These are phyloP conservation scores for Colletotrichum nymphaeae DNA, from an alignment of 2,329 filamentous ascomycete species.

Conservation along the genomic window DNA sequence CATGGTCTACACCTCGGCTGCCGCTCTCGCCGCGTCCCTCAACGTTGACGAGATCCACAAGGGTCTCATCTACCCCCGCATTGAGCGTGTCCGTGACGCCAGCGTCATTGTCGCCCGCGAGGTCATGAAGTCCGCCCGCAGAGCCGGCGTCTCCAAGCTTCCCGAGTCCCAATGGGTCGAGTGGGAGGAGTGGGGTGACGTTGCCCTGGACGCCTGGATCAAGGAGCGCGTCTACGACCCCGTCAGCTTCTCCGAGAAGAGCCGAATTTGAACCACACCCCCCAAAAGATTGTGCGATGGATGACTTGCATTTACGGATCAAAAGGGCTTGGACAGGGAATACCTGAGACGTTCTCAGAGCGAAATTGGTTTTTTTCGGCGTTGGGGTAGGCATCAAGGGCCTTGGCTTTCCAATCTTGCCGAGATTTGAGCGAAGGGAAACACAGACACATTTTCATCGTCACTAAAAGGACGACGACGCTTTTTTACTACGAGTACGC, in stretches of 20 bases:
- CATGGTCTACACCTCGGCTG: constrained; percentile 97
- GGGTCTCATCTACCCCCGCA: constrained; percentile 90
- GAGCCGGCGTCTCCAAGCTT: constrained; percentile 79
- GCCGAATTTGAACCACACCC: constrained; percentile 28
- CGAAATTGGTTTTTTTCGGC: constrained; percentile 27
- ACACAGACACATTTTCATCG: constrained; percentile 10
- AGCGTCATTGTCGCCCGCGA: constrained; percentile 87
- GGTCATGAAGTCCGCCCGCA: constrained; percentile 91
- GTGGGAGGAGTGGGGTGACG: constrained; percentile 79
- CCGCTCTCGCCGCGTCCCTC: constrained; percentile 81
- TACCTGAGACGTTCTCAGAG: constrained; percentile 31
- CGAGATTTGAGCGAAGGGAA: constrained; percentile 30
- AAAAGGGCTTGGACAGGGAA: constrained; percentile 22
- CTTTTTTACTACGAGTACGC: constrained; percentile 19
- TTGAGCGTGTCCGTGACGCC: constrained; percentile 92
- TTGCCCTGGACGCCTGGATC: constrained; percentile 70
- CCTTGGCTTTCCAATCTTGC: constrained; percentile 23
- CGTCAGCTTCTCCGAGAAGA: constrained; percentile 50
- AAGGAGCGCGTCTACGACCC: constrained; percentile 72
- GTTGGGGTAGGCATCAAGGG: constrained; percentile 32
- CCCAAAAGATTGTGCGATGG: background rate
- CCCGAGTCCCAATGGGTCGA: constrained; percentile 77
- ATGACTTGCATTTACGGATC: constrained; percentile 32
- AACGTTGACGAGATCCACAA: constrained; percentile 83
- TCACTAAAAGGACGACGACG: constrained; percentile 24